Evolutionary conservation across 768 basidiomycete species (phyloP), one percentile per base, ranked within the genome.

Genomic region (Kwoniella dejecticola): DNA sequence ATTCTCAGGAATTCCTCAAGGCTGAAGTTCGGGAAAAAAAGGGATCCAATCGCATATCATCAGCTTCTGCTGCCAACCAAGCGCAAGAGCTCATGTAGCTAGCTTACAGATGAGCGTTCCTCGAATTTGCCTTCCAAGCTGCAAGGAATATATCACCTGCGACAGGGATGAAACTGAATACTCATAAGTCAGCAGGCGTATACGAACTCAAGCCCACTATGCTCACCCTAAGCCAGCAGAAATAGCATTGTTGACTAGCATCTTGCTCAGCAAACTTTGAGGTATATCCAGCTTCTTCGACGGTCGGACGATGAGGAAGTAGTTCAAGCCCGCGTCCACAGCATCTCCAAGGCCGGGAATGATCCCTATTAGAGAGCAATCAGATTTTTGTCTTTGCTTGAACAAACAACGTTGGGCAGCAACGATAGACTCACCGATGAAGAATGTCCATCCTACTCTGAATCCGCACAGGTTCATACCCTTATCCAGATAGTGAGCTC

Each of bases 401-500:
- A 38, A 8, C 21, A 42, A 6, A n/a, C 12, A 42, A n/a, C 17
- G 19, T 13, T 40, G 36, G 12, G 17, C 31, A n/a, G 24, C n/a
- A 15, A 21, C n/a, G 41, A 13, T 24, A 23, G 13, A 62, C 81
- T 42, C 53, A 83, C 83, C 74, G 58, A 92, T 88, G 70, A 90
- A 76, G 79, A 91, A 89, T 0, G 90, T 85, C 88, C 88, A 93
- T 0, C 93, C 93, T 62, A 95, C 91, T 12, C 86, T 85, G 54
- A 94, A 74, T 10, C 93, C 91, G 62, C 87, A 88, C 1, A 95
- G 29, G 42, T 75, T 82, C 82, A 96, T 90, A 1, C 89, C 87
- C 77, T 90, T 92, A 80, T 96, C 93, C 56, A 96, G 87, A 74
- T 87, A 85, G 69, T 89, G 89, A 0, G 91, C 91, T 5, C 91